phyloP scores from a whole-genome alignment of 208 protist species.

The Angomonas desouzai region DNA sequence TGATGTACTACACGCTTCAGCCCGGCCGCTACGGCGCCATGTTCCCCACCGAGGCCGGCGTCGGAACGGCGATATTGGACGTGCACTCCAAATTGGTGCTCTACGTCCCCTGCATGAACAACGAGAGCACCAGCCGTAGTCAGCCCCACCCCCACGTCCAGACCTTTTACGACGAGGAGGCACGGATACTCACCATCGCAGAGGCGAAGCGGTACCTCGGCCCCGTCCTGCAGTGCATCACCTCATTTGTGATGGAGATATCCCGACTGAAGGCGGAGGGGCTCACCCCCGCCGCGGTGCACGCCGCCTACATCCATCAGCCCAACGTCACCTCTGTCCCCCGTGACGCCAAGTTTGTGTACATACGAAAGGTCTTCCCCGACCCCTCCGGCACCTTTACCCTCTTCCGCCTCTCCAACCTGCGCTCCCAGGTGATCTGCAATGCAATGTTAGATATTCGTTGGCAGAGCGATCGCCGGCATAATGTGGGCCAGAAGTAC shows the following conservation, averaged over 20 bases:
- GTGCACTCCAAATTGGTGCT: constrained; percentile 77
- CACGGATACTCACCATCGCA: constrained; percentile 53
- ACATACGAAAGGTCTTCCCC: constrained; percentile 84
- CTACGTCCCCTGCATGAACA: constrained; percentile 85
- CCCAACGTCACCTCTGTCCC: constrained; percentile 58
- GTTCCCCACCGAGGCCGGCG: constrained; percentile 74
- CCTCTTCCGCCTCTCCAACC: constrained; percentile 82
- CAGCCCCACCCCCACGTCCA: constrained; percentile 85
- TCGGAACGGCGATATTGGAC: constrained; percentile 80
- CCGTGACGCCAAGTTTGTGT: constrained; percentile 84
- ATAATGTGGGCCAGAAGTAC: constrained; percentile 86
- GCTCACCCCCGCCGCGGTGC: constrained; percentile 66
- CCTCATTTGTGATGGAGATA: constrained; percentile 69
- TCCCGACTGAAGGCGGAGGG: constrained; percentile 57
- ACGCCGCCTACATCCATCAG: constrained; percentile 79
- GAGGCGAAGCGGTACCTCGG: constrained; percentile 75
- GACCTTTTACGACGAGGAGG: constrained; percentile 86
- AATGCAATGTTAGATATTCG: constrained; percentile 83
- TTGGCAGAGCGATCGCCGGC: constrained; percentile 82
- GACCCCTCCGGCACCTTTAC: constrained; percentile 74
- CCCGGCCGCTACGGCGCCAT: constrained; percentile 83
- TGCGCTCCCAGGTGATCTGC: constrained; percentile 84
- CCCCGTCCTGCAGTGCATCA: constrained; percentile 68
- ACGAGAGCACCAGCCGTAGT: constrained; percentile 75
- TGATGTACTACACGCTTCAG: constrained; percentile 87